A percentile compares a stretch with the other conserved stretches of the same genome.
phyloP scores from a whole-genome alignment of 805 yeast genomes.

The Ogataea minuta region DNA sequence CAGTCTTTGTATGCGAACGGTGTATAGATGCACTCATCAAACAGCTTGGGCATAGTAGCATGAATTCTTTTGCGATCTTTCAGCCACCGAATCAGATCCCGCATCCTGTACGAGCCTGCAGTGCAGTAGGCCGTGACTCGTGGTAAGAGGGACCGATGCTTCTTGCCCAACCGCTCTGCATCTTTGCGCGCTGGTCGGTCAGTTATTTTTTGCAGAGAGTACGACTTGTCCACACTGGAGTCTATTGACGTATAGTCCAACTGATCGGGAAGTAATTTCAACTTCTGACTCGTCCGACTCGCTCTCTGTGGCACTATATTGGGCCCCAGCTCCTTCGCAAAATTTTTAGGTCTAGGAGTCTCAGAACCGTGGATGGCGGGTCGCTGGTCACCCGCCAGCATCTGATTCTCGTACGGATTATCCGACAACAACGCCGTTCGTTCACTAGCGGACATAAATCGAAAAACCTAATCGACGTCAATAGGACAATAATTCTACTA shows the following conservation, averaged over 20 bases:
- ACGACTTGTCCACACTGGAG: constrained; percentile 41
- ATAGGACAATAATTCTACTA: neutral
- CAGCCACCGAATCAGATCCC: constrained; percentile 81
- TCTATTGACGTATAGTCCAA: constrained; percentile 32
- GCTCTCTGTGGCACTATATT: constrained; percentile 73
- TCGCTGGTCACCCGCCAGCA: constrained; percentile 1
- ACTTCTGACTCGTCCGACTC: constrained; percentile 69
- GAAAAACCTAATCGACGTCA: neutral
- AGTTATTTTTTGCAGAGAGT: constrained; percentile 82
- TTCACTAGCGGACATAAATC: constrained; percentile 20
- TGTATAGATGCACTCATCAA: constrained; percentile 93
- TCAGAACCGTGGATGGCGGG: neutral
- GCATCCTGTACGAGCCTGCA: constrained; percentile 87
- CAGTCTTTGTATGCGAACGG: constrained; percentile 83
- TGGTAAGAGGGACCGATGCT: constrained; percentile 79
- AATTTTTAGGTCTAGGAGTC: constrained; percentile 9
- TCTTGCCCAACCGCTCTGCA: constrained; percentile 89
- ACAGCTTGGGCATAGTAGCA: constrained; percentile 79
- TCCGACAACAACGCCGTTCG: constrained; percentile 32
- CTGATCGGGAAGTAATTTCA: constrained; percentile 68
- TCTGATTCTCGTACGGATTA: constrained; percentile 27
- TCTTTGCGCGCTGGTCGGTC: constrained; percentile 89
- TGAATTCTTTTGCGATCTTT: constrained; percentile 71
- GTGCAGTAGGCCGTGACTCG: constrained; percentile 96
- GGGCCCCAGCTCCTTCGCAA: constrained; percentile 38